Evolutionary conservation across 441 rosid genomes (phyloP).

Genomic region (Gossypium gossypioides): DNA sequence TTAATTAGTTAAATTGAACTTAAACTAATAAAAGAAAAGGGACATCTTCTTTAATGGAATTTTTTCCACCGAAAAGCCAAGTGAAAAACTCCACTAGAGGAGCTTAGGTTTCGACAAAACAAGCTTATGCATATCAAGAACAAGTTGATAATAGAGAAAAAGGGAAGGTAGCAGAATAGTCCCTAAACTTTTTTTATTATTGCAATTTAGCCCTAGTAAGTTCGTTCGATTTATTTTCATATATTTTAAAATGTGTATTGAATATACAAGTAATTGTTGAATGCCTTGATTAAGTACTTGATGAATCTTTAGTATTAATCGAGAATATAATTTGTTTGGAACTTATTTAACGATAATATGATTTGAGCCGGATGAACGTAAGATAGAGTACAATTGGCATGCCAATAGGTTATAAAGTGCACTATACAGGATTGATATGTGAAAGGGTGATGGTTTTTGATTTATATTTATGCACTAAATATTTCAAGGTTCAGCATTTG

Average conservation of each 20-base stretch:
- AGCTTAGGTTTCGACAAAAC: no score
- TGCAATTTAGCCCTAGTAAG: background rate
- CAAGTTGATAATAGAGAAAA: background rate
- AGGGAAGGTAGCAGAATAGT: background rate
- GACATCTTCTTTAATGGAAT: no score
- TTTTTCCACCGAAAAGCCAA: no score
- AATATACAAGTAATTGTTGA: background rate
- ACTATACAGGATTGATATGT: background rate
- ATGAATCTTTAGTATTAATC: background rate
- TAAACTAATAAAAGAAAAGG: no score
- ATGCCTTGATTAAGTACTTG: background rate
- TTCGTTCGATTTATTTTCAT: background rate
- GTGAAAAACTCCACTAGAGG: no score
- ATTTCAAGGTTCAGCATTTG: background rate
- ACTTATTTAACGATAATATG: background rate
- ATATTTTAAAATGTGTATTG: no score
- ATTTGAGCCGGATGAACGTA: background rate
- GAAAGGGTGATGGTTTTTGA: background rate
- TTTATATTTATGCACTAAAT: background rate
- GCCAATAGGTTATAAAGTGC: background rate
- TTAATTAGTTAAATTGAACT: no score
- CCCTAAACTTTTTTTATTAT: background rate
- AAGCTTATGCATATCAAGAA: background rate
- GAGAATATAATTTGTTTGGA: background rate
- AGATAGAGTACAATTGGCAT: background rate